Conservation (phyloP, 495 filamentous ascomycete species). For the Hyaloscypha variabilis region DNA sequence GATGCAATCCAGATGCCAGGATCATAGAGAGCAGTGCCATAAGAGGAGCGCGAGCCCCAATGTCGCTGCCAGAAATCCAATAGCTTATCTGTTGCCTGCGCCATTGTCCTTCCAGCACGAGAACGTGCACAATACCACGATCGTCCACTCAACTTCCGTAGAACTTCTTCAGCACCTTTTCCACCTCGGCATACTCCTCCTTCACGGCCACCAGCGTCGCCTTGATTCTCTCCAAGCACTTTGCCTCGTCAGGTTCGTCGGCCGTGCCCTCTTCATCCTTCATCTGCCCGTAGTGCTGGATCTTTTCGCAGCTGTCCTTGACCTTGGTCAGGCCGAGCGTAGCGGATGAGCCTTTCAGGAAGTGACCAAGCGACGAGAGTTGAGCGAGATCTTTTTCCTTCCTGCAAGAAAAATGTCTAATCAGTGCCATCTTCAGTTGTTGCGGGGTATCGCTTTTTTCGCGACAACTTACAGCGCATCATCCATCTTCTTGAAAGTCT, state of each 20-base stretch:
- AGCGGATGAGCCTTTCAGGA: slow-evolving; percentile 97
- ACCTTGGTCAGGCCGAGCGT: slow-evolving; percentile 92
- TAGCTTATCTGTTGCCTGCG: slow-evolving; percentile 22
- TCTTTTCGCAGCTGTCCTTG: slow-evolving; percentile 92
- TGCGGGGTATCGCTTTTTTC: background rate
- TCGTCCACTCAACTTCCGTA: slow-evolving; percentile 36
- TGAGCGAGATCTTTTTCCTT: slow-evolving; percentile 62
- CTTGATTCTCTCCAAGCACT: slow-evolving; percentile 68
- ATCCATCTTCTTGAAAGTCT: slow-evolving; percentile 88
- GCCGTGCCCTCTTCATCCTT: slow-evolving; percentile 75
- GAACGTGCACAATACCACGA: slow-evolving; percentile 18
- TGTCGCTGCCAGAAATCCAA: slow-evolving; percentile 27
- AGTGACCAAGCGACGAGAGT: slow-evolving; percentile 87
- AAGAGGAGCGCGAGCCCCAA: slow-evolving; percentile 30
- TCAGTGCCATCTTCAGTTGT: background rate
- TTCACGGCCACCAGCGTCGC: slow-evolving; percentile 71
- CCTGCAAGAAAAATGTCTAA: slow-evolving; percentile 45
- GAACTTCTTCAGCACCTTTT: slow-evolving; percentile 70
- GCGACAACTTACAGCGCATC: slow-evolving; percentile 66
- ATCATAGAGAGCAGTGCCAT: slow-evolving; percentile 27
- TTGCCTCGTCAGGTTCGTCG: slow-evolving; percentile 61
- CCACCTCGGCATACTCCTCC: slow-evolving; percentile 75
- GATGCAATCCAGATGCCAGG: slow-evolving; percentile 26
- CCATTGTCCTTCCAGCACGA: slow-evolving; percentile 24
- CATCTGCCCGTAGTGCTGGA: slow-evolving; percentile 85